Conservation (phyloP, 2,329 filamentous ascomycete species). For the Alternaria longipes region DNA sequence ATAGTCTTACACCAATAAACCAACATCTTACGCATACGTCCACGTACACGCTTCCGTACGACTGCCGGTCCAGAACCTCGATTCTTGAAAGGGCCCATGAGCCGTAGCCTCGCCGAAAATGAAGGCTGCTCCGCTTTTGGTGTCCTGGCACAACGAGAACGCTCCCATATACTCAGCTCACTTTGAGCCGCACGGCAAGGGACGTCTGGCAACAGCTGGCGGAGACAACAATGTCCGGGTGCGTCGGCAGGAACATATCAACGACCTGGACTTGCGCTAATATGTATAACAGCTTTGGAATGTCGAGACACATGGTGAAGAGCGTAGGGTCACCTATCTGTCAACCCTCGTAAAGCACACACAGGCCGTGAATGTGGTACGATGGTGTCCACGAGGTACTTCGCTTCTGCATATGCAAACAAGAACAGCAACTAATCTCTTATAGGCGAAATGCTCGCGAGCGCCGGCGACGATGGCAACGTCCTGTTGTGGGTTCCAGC, state of each 20-base stretch:
- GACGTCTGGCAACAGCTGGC: slow-evolving; percentile 89
- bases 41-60: not conserved
- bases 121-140: slow-evolving; percentile 95
- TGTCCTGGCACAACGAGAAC: slow-evolving; percentile 99
- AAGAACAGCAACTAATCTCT: slow-evolving; percentile 26
- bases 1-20: slow-evolving; percentile 17
- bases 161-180: slow-evolving; percentile 96
- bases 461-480: slow-evolving; percentile 96
- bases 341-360: slow-evolving; percentile 93
- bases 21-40: slow-evolving; percentile 9
- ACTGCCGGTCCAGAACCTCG: not conserved
- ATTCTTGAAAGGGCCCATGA: slow-evolving; percentile 26
- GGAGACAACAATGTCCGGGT: slow-evolving; percentile 97
- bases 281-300: slow-evolving; percentile 77
- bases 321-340: slow-evolving; percentile 88
- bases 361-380: slow-evolving; percentile 96
- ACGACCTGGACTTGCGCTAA: slow-evolving; percentile 44
- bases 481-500: slow-evolving; percentile 95
- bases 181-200: slow-evolving; percentile 92
- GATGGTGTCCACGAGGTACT: slow-evolving; percentile 93
- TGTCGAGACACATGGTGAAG: slow-evolving; percentile 83
- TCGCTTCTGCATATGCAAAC: slow-evolving; percentile 12
- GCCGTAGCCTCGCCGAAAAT: slow-evolving; percentile 60
- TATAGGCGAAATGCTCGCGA: slow-evolving; percentile 88
- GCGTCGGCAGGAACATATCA: slow-evolving; percentile 50